Base-by-base conservation (phyloP, 2,329 filamentous ascomycete species). In the Colletotrichum sp. region DNA sequence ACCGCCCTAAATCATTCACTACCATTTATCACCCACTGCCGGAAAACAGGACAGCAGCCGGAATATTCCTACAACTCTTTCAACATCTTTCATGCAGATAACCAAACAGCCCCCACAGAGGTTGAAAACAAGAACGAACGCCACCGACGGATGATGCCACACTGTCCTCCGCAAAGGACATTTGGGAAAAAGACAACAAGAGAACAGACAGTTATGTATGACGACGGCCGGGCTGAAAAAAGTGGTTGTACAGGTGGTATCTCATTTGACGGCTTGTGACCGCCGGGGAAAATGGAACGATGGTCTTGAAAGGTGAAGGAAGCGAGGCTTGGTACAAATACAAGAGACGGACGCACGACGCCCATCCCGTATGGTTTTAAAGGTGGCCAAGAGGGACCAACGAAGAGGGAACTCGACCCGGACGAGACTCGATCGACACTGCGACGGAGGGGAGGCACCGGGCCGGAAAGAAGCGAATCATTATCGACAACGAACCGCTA, bases 231-330 rank as follows among this genome's bases (percentile, higher is more conserved):
- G 55, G 60, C 18, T 32, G 32, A 61, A 43, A 60, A 69, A 43
- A 21, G 34, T 76, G 71, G 48, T 68, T 76, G 65, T 78, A 78
- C 77, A 78, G 48, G 75, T 78, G 77, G 77, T 78, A 77, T 78
- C 77, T 77, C 66, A 71, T 74, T 52, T 52, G 72, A 71, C 72
- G 71, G 71, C 75, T 66, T 62, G 38, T 61, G 64, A 61, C 69
- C 69, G 62, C 62, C 69, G 73, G 69, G 52, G 28, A 36, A 75
- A 75, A 67, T 55, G 62, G 26, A 36, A 48, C 69, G 62, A 52
- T 65, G 67, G 62, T 55, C 73, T 66, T 48, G 52, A 66, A n/a
- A 61, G 61, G 64, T 62, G 36, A 62, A 71, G 30, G 72, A 56
- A 66, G 48, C 30, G 43, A 32, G 30, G 13, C n/a, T 56, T 18